Percentiles rank a stretch among this genome's conserved stretches.
Evolutionary conservation across 2,329 filamentous ascomycete species (phyloP).

Genomic region (Trichoderma sp.): DNA sequence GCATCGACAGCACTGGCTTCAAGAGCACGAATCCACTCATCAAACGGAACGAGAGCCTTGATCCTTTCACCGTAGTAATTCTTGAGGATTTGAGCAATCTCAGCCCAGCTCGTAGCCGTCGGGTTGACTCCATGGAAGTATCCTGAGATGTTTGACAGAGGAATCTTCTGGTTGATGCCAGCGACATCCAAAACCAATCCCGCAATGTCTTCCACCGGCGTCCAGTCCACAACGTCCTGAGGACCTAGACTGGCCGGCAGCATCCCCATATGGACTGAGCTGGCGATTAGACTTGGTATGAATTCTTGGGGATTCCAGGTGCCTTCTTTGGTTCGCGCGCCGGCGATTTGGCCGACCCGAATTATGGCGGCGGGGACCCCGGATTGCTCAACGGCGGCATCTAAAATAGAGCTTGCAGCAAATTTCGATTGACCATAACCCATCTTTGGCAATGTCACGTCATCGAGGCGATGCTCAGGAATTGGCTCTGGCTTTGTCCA

Average conservation of each 20-base stretch:
- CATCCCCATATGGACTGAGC: conserved; percentile 46
- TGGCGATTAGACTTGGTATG: conserved; percentile 51
- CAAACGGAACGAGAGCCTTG: conserved; percentile 38
- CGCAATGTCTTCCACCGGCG: conserved; percentile 50
- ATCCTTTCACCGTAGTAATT: conserved; percentile 41
- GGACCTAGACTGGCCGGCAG: conserved; percentile 46
- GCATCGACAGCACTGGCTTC: conserved; percentile 36
- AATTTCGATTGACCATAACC: conserved; percentile 48
- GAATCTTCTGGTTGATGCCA: conserved; percentile 30
- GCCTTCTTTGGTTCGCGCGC: conserved; percentile 39
- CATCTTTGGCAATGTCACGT: conserved; percentile 28
- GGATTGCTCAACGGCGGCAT: conserved; percentile 34
- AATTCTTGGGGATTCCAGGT: conserved; percentile 58
- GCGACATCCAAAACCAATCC: conserved; percentile 46
- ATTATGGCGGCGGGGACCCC: conserved; percentile 41
- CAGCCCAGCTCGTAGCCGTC: conserved; percentile 37
- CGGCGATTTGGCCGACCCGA: conserved; percentile 48
- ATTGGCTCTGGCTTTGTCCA: conserved; percentile 35
- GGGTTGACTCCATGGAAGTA: conserved; percentile 54
- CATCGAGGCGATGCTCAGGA: conserved; percentile 39
- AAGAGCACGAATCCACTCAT: conserved; percentile 45
- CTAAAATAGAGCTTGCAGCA: conserved; percentile 38
- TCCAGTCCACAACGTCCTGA: conserved; percentile 50
- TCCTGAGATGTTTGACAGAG: conserved; percentile 29
- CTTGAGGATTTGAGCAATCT: conserved; percentile 40